These are phyloP conservation scores for Lipomyces sp. DNA, from an alignment of 805 yeast genomes.

Conservation along the genomic window DNA sequence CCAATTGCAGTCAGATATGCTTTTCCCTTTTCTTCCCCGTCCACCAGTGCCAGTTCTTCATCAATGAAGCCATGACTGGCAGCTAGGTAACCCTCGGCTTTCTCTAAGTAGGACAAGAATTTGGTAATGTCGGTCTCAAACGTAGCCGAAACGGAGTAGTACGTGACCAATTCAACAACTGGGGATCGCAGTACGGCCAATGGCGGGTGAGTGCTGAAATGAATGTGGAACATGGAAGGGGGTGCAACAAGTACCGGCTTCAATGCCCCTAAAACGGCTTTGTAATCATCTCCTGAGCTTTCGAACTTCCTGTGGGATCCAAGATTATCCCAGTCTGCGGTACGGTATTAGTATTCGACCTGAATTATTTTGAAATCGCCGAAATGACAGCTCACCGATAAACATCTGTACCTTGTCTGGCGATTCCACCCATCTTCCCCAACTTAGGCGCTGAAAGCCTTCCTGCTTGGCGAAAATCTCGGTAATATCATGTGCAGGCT, in stretches of 20 bases:
- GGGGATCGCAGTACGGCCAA: not conserved
- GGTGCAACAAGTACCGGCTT: slow-evolving; percentile 2
- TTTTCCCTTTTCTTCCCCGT: slow-evolving; percentile 3
- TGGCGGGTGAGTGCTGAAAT: slow-evolving; percentile 8
- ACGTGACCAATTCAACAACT: slow-evolving; percentile 1
- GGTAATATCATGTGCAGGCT: not conserved
- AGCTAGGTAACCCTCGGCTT: slow-evolving; percentile 5
- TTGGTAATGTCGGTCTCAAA: slow-evolving; percentile 6
- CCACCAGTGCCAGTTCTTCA: slow-evolving; percentile 5
- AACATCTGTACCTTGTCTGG: not conserved
- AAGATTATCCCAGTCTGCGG: slow-evolving; percentile 8
- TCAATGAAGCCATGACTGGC: not conserved
- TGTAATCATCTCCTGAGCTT: not conserved
- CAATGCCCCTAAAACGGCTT: not conserved
- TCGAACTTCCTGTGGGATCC: slow-evolving; percentile 9
- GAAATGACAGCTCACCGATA: not conserved
- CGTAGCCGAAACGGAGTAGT: slow-evolving; percentile 1
- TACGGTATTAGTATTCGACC: not conserved
- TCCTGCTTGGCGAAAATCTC: not conserved
- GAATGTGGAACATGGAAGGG: slow-evolving; percentile 2
- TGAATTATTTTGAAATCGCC: not conserved
- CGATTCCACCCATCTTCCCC: slow-evolving; percentile 5
- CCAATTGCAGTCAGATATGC: slow-evolving; percentile 9
- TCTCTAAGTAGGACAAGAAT: slow-evolving; percentile 1
- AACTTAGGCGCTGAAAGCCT: not conserved